These are phyloP conservation scores for Pythium coloratum DNA, from an alignment of 352 stramenopile species.

Conservation along the genomic window DNA sequence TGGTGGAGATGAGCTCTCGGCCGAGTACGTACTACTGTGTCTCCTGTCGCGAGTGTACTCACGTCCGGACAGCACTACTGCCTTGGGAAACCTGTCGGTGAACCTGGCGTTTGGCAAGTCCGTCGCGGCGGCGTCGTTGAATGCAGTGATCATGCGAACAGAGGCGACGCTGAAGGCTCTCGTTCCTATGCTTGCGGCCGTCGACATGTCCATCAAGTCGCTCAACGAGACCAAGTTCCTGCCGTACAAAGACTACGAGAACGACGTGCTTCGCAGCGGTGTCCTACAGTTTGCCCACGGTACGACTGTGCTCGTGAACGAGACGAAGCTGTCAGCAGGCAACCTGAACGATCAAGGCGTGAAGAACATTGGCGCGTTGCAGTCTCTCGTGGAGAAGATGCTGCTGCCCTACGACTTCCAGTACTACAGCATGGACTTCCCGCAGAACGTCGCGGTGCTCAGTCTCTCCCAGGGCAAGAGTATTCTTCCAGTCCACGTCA, in stretches of 20 bases:
- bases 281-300: slow-evolving; percentile 68
- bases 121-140: neutral
- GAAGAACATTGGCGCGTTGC: slow-evolving; percentile 69
- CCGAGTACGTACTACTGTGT: slow-evolving; percentile 72
- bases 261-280: slow-evolving; percentile 51
- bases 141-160: slow-evolving; percentile 30
- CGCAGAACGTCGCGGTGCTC: slow-evolving; percentile 67
- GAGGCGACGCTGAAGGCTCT: slow-evolving; percentile 36
- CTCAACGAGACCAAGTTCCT: slow-evolving; percentile 65
- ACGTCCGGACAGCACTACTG: slow-evolving; percentile 56
- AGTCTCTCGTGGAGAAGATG: slow-evolving; percentile 76
- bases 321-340: slow-evolving; percentile 60
- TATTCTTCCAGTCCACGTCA: slow-evolving; percentile 64
- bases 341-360: slow-evolving; percentile 71
- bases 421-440: slow-evolving; percentile 85
- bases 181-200: slow-evolving; percentile 49
- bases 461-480: slow-evolving; percentile 74
- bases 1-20: slow-evolving; percentile 46
- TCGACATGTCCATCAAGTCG: slow-evolving; percentile 63
- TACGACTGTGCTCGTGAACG: slow-evolving; percentile 65
- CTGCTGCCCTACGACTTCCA: slow-evolving; percentile 83
- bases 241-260: slow-evolving; percentile 79
- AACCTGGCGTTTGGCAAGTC: slow-evolving; percentile 48
- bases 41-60: slow-evolving; percentile 76
- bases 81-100: slow-evolving; percentile 70